These are phyloP conservation scores for Cercospora beticola DNA, from an alignment of 2,329 filamentous ascomycete species.

Conservation along the genomic window DNA sequence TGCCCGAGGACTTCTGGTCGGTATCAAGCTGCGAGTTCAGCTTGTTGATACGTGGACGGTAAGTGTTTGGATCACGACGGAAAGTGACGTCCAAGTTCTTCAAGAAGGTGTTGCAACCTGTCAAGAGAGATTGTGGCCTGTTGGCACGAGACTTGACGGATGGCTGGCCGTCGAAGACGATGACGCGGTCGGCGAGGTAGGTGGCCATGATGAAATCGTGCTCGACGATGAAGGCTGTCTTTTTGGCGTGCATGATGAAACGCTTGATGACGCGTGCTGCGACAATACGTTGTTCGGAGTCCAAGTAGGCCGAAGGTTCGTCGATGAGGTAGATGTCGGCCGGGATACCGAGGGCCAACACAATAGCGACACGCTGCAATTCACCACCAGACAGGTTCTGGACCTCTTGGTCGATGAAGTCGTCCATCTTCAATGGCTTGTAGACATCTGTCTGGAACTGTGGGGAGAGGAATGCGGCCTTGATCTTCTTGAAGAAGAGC, in stretches of 20 bases:
- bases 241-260: constrained; percentile 99
- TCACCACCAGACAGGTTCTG: constrained; percentile 99
- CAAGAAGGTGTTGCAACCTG: constrained; percentile 93
- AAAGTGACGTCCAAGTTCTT: constrained; percentile 98
- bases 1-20: constrained; percentile 90
- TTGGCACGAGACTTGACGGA: constrained; percentile 87
- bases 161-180: constrained; percentile 95
- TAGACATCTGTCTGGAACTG: constrained; percentile 99
- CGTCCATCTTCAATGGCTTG: constrained; percentile 97
- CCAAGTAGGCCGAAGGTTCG: constrained; percentile 94
- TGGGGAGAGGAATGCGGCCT: constrained; percentile 89
- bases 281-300: constrained; percentile 98
- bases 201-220: constrained; percentile 99
- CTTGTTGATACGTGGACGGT: constrained; percentile 98
- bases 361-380: constrained; percentile 97
- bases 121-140: constrained; percentile 84
- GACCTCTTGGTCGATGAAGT: constrained; percentile 99
- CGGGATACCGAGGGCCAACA: constrained; percentile 89
- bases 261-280: constrained; percentile 97
- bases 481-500: constrained; percentile 99
- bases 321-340: constrained; percentile 99
- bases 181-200: constrained; percentile 85
- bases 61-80: constrained; percentile 95
- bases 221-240: constrained; percentile 98
- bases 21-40: constrained; percentile 91